Evolutionary conservation across 1,284 basidiomycete species (phyloP).

Genomic region (Tylopilus sp.): DNA sequence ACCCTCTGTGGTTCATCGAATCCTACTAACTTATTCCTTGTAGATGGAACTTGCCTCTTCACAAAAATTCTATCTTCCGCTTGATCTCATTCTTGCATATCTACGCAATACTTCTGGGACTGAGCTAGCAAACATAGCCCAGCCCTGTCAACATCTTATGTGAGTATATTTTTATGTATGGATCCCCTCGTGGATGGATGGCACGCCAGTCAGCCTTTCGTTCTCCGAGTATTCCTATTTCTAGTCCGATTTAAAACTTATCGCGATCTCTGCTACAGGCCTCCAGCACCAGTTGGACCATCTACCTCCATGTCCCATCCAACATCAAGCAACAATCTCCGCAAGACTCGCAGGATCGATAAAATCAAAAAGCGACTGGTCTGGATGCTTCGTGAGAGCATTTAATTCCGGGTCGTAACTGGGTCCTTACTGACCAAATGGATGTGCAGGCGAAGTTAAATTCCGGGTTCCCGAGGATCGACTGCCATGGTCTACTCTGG

Average conservation of each 20-base stretch:
- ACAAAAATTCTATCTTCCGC: neutral
- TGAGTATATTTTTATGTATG: neutral
- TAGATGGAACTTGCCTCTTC: neutral
- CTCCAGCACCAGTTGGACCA: fast-evolving
- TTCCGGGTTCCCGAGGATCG: constrained; percentile 12
- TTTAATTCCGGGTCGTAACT: neutral
- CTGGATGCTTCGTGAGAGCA: constrained; percentile 25
- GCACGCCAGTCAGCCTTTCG: neutral
- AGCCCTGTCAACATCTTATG: too few relatives aligned
- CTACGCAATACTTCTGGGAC: neutral
- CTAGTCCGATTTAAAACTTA: neutral
- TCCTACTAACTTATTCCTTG: neutral
- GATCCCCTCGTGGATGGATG: too few relatives aligned
- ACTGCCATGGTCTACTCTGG: constrained; percentile 26
- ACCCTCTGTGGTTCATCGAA: too few relatives aligned
- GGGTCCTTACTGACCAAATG: neutral
- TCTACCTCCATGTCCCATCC: constrained; percentile 7
- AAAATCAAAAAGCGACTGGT: constrained; percentile 20
- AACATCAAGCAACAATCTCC: neutral
- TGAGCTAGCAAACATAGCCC: neutral
- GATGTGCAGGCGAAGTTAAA: constrained; percentile 8
- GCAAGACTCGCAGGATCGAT: constrained; percentile 7
- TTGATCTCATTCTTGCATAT: neutral
- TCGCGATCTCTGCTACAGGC: neutral
- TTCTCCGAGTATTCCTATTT: neutral